Evolutionary conservation across 805 yeast species (phyloP), one percentile per base, ranked within the genome.

Genomic region (Pichia cabralensis): DNA sequence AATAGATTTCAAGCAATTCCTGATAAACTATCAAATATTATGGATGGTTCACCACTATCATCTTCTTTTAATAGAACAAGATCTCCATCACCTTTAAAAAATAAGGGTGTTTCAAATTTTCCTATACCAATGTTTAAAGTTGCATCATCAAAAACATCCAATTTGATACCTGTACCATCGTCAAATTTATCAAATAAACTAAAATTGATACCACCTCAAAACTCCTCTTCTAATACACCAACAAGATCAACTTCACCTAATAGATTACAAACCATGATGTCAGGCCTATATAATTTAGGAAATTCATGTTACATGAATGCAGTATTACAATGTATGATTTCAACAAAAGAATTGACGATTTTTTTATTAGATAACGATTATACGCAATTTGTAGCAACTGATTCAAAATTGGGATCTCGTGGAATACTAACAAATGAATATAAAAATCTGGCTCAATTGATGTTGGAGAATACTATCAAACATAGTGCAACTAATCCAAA

Each of bases 221-320:
- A 15, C 5, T 6, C 16, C 15, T 13, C n/a, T 24, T 14, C 5
- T 10, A 26, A 26, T 13, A 19, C 32, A 8, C 28, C 31, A 17
- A 5, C 23, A 4, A 22, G 33, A 27, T 30, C 37, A 1, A 13
- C 19, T 6, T 30, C 36, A 6, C 44, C 42, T 2, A 26, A 42
- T 15, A 28, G 10, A 21, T 23, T 35, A 18, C 34, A 31, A 7
- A 17, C 33, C 11, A 15, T 76, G 33, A 62, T 74, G 14, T 75
- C 86, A 0, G 96, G 97, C 0, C 62, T 88, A 6, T 63, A 67
- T 11, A 88, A 88, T 52, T 61, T 88, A 41, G 95, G 96, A 3
- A 89, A 89, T 49, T 81, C 95, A 0, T 88, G 96, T 55, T 88
- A 88, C 56, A 80, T 88, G 86, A 88, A 88, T 57, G 80, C 95